Percentiles rank a stretch among this genome's conserved stretches.
Conservation (phyloP, 441 rosid species). For the Corymbia citriodora region DNA sequence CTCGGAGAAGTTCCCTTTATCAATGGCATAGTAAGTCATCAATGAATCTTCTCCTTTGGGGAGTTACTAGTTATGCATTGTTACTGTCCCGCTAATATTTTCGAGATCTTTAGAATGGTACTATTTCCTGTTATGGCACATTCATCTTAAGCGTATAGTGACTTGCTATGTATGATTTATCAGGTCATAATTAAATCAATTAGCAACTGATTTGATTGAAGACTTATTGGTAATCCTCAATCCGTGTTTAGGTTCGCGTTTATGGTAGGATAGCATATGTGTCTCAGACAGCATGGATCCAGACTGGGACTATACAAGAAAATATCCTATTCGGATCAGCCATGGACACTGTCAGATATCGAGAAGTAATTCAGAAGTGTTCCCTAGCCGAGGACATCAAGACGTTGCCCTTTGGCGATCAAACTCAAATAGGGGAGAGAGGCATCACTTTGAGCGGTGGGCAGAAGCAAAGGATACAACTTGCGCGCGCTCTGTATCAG, state of each 20-base stretch:
- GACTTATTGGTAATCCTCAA: background rate
- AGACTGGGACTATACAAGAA: slow-evolving; percentile 46
- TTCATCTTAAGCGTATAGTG: background rate
- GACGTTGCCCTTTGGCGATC: slow-evolving; percentile 38
- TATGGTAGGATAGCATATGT: slow-evolving; percentile 38
- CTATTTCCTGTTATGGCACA: background rate
- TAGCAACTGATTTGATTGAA: background rate
- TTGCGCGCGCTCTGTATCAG: slow-evolving; percentile 56
- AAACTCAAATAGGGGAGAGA: slow-evolving; percentile 44
- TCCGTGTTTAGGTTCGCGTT: background rate
- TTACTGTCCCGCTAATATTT: slow-evolving; percentile 17
- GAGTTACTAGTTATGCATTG: background rate
- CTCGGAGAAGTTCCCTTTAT: slow-evolving; percentile 45
- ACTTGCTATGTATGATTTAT: background rate
- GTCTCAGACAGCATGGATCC: slow-evolving; percentile 51
- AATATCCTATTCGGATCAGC: slow-evolving; percentile 46
- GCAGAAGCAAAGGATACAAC: slow-evolving; percentile 57
- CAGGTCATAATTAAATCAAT: background rate
- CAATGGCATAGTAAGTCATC: slow-evolving; percentile 30
- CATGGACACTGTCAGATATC: slow-evolving; percentile 35
- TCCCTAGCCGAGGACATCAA: slow-evolving; percentile 34
- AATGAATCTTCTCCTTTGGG: background rate
- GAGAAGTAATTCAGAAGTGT: slow-evolving; percentile 34
- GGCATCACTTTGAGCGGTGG: slow-evolving; percentile 60
- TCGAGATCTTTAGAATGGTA: slow-evolving; percentile 3